These are phyloP conservation scores for Nannochloropsis granulata DNA, from an alignment of 108 stramenopile genomes.

Conservation along the genomic window DNA sequence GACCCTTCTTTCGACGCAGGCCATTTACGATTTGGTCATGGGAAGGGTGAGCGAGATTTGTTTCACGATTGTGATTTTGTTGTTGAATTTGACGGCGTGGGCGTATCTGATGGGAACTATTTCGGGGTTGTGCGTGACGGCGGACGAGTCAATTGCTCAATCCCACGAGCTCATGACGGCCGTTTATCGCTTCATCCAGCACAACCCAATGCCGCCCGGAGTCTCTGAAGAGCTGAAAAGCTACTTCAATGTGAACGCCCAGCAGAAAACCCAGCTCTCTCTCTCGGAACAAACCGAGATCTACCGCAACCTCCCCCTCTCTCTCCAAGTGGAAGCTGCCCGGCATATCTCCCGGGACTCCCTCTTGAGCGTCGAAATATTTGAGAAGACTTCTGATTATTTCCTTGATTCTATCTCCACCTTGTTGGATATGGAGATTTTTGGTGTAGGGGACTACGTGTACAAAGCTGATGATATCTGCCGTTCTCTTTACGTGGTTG, in stretches of 20 bases:
- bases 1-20: not conserved
- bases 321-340: not conserved
- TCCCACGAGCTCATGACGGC: not conserved
- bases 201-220: not conserved
- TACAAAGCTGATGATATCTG: not conserved
- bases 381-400: not conserved
- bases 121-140: not conserved
- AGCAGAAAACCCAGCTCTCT: not conserved
- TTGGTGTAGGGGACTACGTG: not conserved
- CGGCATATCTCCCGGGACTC: not conserved
- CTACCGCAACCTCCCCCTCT: not conserved
- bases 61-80: not conserved
- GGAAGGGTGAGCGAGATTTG: not conserved
- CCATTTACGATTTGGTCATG: not conserved
- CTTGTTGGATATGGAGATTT: not conserved
- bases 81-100: not conserved
- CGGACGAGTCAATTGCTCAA: not conserved
- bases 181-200: not conserved
- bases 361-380: not conserved
- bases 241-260: not conserved
- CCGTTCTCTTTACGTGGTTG: not conserved
- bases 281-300: not conserved
- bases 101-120: not conserved
- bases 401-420: not conserved
- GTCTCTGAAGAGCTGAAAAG: not conserved